Base-by-base conservation (phyloP, 208 protist species). In the Lotmaria passim region DNA sequence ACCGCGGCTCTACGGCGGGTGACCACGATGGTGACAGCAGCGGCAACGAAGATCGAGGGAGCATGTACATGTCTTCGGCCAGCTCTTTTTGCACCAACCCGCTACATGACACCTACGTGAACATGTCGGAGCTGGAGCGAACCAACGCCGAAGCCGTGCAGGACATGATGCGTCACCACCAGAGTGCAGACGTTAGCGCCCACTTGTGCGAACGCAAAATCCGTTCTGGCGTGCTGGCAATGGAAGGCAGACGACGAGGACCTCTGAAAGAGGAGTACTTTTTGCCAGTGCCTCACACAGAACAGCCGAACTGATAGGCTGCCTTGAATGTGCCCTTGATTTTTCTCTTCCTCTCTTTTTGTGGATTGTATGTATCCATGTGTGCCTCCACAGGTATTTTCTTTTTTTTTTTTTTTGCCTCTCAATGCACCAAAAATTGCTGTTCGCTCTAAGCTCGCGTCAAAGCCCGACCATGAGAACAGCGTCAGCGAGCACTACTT, bases 31-130 rank as follows among this genome's bases (percentile, higher is more conserved):
- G 38, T 5, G 63, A 72, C 2, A 48, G 26, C n/a, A 68, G 24
- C 19, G 51, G 47, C 34, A 51, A 46, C 33, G 39, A 59, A 28
- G 17, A 36, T 19, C 24, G 33, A 1, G 56, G 28, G 23, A 67
- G 73, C 46, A 41, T 43, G 57, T 81, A 73, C 70, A 19, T 59
- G 28, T 81, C 71, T 2, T 58, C 79, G 19, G 71, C 47, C 2
- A 65, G 43, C 17, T 85, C 79, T 8, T 81, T 85, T 41, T 66
- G 66, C 38, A 72, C 50, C 3, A 81, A 74, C 33, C 74, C 69
- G 7, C 11, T 77, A 21, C 34, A 65, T 15, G 71, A 69, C 63
- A 55, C 60, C 10, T 78, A 69, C 51, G 43, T 78, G 36, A 64
- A 73, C 41, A 39, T 73, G 55, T 3, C 48, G 0, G 62, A 67